Conservation (phyloP, 805 yeast genomes). For the Candida pseudofarinosa region DNA sequence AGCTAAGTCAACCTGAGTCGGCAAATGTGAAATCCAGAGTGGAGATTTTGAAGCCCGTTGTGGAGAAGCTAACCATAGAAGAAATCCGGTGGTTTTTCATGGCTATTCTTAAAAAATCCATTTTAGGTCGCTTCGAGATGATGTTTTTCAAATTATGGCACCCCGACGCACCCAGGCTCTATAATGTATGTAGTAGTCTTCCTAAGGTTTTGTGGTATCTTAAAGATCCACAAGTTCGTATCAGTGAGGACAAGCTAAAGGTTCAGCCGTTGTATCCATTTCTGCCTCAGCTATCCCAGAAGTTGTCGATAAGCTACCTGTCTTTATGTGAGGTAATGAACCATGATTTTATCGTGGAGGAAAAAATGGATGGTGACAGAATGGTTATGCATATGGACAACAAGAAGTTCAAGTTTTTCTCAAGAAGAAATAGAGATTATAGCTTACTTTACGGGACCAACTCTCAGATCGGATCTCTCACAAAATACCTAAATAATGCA, state of each 20-base stretch:
- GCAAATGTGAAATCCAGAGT: constrained; percentile 34
- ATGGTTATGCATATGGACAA: constrained; percentile 66
- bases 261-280: constrained; percentile 54
- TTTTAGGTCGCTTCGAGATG: constrained; percentile 61
- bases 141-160: constrained; percentile 64
- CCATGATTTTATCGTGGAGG: constrained; percentile 65
- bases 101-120: constrained; percentile 55
- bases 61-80: constrained; percentile 50
- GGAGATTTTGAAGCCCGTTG: constrained; percentile 44
- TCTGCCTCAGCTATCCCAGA: constrained; percentile 71
- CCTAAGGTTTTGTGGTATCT: constrained; percentile 54
- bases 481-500: constrained; percentile 44
- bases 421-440: constrained; percentile 71
- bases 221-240: constrained; percentile 43
- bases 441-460: constrained; percentile 64
- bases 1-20: constrained; percentile 14
- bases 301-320: constrained; percentile 47
- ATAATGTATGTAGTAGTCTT: constrained; percentile 62
- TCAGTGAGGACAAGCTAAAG: constrained; percentile 37
- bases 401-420: constrained; percentile 44
- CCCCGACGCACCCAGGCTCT: constrained; percentile 67
- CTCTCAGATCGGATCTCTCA: constrained; percentile 47
- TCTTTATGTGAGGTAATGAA: constrained; percentile 45
- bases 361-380: constrained; percentile 92
- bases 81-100: constrained; percentile 70